Conservation (phyloP, 352 stramenopile genomes). For the Discostella stelligera region DNA sequence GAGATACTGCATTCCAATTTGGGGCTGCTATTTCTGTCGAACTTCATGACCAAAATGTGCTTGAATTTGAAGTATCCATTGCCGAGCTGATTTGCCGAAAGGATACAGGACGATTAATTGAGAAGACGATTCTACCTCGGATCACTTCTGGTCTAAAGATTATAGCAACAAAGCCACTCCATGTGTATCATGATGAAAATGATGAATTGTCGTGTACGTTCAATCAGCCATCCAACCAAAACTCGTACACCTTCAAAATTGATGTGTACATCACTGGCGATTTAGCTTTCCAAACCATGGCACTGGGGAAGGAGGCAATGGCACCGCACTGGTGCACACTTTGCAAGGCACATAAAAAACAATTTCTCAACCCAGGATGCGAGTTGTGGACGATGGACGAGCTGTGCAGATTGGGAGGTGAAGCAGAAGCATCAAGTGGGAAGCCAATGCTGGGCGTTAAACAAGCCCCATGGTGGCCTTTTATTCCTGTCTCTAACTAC, state of each 20-base stretch:
- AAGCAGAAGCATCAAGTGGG: conserved; percentile 4
- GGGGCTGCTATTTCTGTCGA: conserved; percentile 1
- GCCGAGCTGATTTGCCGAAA: conserved; percentile 8
- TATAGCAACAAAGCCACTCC: background rate
- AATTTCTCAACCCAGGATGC: background rate
- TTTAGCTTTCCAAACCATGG: conserved; percentile 28
- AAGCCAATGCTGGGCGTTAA: conserved; percentile 13
- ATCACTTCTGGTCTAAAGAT: background rate
- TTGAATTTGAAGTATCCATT: conserved; percentile 1
- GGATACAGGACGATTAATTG: conserved; percentile 5
- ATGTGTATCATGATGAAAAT: background rate
- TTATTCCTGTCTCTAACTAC: conserved; percentile 14
- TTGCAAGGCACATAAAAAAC: background rate
- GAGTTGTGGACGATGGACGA: conserved; percentile 7
- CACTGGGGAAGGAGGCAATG: conserved; percentile 22
- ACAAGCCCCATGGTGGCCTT: conserved; percentile 6
- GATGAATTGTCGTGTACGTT: background rate
- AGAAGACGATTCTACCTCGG: background rate
- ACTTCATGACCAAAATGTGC: background rate
- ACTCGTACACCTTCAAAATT: background rate
- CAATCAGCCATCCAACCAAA: too few relatives aligned
- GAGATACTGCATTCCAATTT: background rate
- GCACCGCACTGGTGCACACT: conserved; percentile 1
- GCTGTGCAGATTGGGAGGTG: background rate
- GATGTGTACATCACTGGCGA: conserved; percentile 25